A percentile compares a stretch with the other conserved stretches of the same genome.
These are phyloP conservation scores for Dipodascopsis uninucleata DNA, from an alignment of 805 yeast genomes.

Conservation along the genomic window DNA sequence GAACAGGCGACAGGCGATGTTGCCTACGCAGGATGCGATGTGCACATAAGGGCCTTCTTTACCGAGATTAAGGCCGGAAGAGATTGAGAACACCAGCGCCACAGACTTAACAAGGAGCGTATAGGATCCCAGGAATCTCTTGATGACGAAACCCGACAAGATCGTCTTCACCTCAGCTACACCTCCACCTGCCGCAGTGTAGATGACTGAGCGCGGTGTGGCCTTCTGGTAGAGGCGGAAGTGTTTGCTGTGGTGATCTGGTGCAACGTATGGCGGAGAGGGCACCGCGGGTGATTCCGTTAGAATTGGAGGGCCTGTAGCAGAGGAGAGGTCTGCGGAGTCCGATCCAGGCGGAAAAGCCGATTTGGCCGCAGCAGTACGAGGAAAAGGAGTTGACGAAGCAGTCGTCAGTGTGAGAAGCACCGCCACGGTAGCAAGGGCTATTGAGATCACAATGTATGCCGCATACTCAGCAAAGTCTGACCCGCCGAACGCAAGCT, in stretches of 20 bases:
- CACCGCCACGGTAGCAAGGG: conserved; percentile 36
- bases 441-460: conserved; percentile 22
- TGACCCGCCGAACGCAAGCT: conserved; percentile 14
- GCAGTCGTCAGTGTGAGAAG: conserved; percentile 46
- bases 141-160: conserved; percentile 79
- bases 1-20: conserved; percentile 60
- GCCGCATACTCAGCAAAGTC: conserved; percentile 37
- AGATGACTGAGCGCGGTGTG: too few species aligned
- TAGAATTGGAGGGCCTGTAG: too few species aligned
- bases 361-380: too few species aligned
- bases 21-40: conserved; percentile 95
- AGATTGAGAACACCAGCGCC: conserved; percentile 84
- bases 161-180: conserved; percentile 95
- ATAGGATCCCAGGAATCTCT: conserved; percentile 68
- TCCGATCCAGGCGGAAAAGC: too few species aligned
- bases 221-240: too few species aligned
- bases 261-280: too few species aligned
- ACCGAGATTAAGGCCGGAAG: conserved; percentile 90
- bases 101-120: conserved; percentile 73
- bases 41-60: conserved; percentile 99
- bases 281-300: too few species aligned
- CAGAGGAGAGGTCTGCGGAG: too few species aligned
- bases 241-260: too few species aligned
- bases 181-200: conserved; percentile 97
- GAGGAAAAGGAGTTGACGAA: conserved; percentile 38